Evolutionary conservation across 73 alveolate genomes (phyloP).

Genomic region (Tetrahymena malaccensis): DNA sequence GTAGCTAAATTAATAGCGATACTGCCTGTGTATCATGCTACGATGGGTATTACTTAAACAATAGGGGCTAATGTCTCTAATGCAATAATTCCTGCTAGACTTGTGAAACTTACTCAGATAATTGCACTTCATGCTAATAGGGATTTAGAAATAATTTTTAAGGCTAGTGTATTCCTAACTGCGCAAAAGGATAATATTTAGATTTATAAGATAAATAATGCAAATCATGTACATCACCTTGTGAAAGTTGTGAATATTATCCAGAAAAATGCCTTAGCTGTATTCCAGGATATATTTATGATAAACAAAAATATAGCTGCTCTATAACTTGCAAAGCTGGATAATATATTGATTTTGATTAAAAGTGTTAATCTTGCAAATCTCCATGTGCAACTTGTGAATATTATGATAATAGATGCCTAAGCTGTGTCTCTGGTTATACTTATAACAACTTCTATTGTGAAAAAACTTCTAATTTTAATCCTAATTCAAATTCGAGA

Average conservation of each 20-base stretch:
- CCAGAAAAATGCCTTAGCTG: background rate
- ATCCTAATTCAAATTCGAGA: too few species aligned
- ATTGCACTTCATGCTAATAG: background rate
- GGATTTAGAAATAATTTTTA: background rate
- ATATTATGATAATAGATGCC: background rate
- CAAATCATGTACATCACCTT: background rate
- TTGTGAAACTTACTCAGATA: background rate
- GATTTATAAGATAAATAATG: background rate
- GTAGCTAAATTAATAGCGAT: background rate
- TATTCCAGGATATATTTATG: background rate
- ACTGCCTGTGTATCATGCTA: background rate
- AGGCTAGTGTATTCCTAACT: background rate
- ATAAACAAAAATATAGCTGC: background rate
- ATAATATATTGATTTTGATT: background rate
- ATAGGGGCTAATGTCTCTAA: background rate
- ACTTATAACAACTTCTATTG: background rate
- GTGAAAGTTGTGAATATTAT: background rate
- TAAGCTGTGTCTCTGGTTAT: background rate
- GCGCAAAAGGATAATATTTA: background rate
- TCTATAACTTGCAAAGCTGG: background rate
- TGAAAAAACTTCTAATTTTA: background rate
- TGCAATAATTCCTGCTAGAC: background rate
- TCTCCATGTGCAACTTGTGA: background rate
- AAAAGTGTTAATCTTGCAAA: background rate
- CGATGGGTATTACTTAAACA: background rate